Conservation (phyloP, 2,329 filamentous ascomycete species). For the Pseudogymnoascus sp. region DNA sequence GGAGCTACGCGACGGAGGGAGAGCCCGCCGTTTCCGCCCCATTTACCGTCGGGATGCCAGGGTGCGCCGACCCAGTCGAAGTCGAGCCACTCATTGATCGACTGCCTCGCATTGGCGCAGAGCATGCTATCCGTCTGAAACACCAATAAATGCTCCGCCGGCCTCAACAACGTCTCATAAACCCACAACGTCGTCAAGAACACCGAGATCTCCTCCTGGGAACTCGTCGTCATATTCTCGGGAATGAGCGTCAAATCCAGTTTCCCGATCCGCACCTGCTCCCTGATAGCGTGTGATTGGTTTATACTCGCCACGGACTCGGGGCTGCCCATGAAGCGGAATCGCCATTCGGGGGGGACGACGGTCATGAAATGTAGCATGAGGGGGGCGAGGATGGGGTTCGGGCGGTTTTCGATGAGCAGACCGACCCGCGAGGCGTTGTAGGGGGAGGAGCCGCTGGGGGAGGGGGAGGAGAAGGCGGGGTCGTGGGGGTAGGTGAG, state of each 20-base stretch:
- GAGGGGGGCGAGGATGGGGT: conserved; percentile 41
- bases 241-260: conserved; percentile 44
- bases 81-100: conserved; percentile 41
- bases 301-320: conserved; percentile 39
- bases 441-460: conserved; percentile 10
- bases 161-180: conserved; percentile 40
- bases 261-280: conserved; percentile 30
- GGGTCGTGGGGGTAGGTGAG: not conserved
- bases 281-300: conserved; percentile 36
- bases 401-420: conserved; percentile 40
- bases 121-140: conserved; percentile 49
- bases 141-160: conserved; percentile 45
- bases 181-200: conserved; percentile 45
- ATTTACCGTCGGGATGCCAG: conserved; percentile 21
- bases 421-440: conserved; percentile 44
- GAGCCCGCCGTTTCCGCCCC: conserved; percentile 30
- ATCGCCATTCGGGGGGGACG: conserved; percentile 46
- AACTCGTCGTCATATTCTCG: conserved; percentile 40
- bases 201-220: conserved; percentile 43
- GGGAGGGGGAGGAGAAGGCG: not conserved
- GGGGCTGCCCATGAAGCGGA: conserved; percentile 42
- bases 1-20: conserved; percentile 43
- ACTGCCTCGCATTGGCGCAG: conserved; percentile 41
- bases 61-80: conserved; percentile 34
- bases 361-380: conserved; percentile 44